Evolutionary conservation across 2,329 filamentous ascomycete species (phyloP), one percentile per base, ranked within the genome.

Genomic region (Uncinocarpus reesii): DNA sequence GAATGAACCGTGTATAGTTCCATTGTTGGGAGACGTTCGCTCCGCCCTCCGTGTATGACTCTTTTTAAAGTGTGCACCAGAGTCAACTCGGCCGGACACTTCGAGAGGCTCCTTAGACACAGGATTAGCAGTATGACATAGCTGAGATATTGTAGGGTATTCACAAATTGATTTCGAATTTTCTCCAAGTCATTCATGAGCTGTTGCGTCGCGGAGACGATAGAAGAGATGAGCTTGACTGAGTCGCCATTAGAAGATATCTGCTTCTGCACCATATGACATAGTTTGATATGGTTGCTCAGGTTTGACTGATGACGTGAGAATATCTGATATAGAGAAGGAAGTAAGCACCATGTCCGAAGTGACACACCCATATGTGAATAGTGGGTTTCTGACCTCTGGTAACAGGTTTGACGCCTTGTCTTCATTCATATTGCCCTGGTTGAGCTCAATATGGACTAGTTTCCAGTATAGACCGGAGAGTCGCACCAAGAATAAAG

Each of bases 261-360:
- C 36, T 66, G 61, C 5, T 53, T 52, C 41, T 62, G 60, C 2
- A 70, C 57, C 50, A 61, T 58, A 13, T 62, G 56, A 7, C 70
- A 55, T 54, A 70, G 61, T 38, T 63, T 57, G 1, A 68, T 48
- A 51, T 72, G 69, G 2, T 61, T 65, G 28, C 60, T 57, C 2
- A 71, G 56, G 23, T 68, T 53, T 2, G 55, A 61, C n/a, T 69
- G 64, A 52, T 71, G 68, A 32, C 64, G 65, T 10, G 60, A 54
- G 48, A 67, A 67, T 18, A 70, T 55, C 67, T 28, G 57, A 13
- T n/a, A 32, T 24, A 15, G 23, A 1, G 4, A 41, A 10, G 10
- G 2, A 21, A 16, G 40, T 32, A 21, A 42, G 16, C 15, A 31
- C 7, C n/a, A 2, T 29, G 13, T 36, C 7, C 42, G 3, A 36